Percentiles rank a stretch among this genome's conserved stretches.
phyloP scores from a whole-genome alignment of 371 early-diverging fungal species.

The Furculomyces boomerangus region DNA sequence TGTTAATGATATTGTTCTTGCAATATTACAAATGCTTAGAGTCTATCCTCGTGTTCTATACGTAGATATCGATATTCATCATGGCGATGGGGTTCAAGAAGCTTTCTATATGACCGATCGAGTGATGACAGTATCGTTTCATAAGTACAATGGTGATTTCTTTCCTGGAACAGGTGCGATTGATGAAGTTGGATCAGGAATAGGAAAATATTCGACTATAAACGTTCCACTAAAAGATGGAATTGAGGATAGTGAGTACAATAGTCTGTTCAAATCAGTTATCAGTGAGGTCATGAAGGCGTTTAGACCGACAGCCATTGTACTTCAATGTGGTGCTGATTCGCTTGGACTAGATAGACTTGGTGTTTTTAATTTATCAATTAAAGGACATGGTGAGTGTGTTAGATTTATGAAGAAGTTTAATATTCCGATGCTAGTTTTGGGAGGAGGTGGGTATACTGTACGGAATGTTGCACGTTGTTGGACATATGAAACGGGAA shows the following conservation, averaged over 20 bases:
- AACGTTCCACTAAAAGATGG: slow-evolving; percentile 87
- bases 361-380: slow-evolving; percentile 79
- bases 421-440: slow-evolving; percentile 61
- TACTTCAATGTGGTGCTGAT: slow-evolving; percentile 93
- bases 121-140: slow-evolving; percentile 86
- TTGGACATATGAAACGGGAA: slow-evolving; percentile 91
- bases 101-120: slow-evolving; percentile 82
- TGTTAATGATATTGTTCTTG: slow-evolving; percentile 88
- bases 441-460: slow-evolving; percentile 94
- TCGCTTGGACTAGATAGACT: slow-evolving; percentile 80
- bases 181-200: slow-evolving; percentile 48
- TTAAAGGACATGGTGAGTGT: slow-evolving; percentile 79
- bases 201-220: slow-evolving; percentile 66
- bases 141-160: slow-evolving; percentile 86
- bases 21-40: slow-evolving; percentile 70
- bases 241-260: slow-evolving; percentile 72
- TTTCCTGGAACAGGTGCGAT: slow-evolving; percentile 88
- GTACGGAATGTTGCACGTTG: slow-evolving; percentile 81
- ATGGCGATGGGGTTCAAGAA: slow-evolving; percentile 94
- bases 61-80: slow-evolving; percentile 92
- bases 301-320: slow-evolving; percentile 68
- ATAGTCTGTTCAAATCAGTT: slow-evolving; percentile 65
- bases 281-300: slow-evolving; percentile 59
- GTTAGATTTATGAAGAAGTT: slow-evolving; percentile 68
- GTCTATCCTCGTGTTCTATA: slow-evolving; percentile 73